These are phyloP conservation scores for Ceratocystiopsis sp. DNA, from an alignment of 2,329 filamentous ascomycete species.

Conservation along the genomic window DNA sequence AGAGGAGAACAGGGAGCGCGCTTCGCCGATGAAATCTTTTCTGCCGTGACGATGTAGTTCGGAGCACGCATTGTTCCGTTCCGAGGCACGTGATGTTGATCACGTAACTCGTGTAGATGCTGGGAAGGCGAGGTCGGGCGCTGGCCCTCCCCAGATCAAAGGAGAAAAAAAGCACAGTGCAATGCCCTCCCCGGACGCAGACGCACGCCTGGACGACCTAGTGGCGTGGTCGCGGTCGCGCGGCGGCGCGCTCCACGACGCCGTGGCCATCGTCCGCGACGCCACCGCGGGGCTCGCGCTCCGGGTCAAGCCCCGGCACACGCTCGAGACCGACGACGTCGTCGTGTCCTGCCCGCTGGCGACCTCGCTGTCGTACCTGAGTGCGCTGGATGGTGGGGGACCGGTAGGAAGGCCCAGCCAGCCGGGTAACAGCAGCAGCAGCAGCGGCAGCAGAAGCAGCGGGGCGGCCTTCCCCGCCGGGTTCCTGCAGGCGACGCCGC, in stretches of 20 bases:
- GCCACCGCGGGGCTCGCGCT: slow-evolving; percentile 35
- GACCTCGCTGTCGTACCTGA: slow-evolving; percentile 41
- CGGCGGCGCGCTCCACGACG: slow-evolving; percentile 30
- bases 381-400: slow-evolving; percentile 26
- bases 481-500: slow-evolving; percentile 32
- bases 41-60: too few species aligned
- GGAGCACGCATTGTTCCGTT: too few species aligned
- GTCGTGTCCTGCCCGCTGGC: slow-evolving; percentile 35
- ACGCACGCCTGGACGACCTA: slow-evolving; percentile 18
- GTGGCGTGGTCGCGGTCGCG: slow-evolving; percentile 29
- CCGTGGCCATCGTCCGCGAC: slow-evolving; percentile 35
- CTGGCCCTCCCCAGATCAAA: too few species aligned
- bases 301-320: slow-evolving; percentile 22
- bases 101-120: too few species aligned
- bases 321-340: slow-evolving; percentile 20
- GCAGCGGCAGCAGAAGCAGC: background rate
- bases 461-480: slow-evolving; percentile 22
- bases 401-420: slow-evolving; percentile 4
- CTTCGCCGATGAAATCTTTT: too few species aligned
- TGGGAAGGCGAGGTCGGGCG: too few species aligned
- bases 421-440: slow-evolving; percentile 1
- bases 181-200: slow-evolving; percentile 5
- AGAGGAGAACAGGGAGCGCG: background rate
- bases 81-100: too few species aligned
- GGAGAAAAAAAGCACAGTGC: background rate